phyloP scores from a whole-genome alignment of 768 basidiomycete genomes.

The Filobasidium wieringae region DNA sequence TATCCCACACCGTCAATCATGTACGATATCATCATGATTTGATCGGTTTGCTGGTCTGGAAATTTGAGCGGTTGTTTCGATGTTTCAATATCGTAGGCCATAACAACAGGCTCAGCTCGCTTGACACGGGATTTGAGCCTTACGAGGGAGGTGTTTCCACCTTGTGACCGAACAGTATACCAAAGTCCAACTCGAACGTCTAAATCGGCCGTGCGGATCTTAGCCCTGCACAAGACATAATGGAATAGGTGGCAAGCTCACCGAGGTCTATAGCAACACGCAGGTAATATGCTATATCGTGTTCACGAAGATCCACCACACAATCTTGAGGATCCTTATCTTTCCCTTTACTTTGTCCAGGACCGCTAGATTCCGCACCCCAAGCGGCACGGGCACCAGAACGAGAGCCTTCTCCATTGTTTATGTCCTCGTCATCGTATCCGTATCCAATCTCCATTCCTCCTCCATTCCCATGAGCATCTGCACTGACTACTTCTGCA shows the following conservation, averaged over 20 bases:
- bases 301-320: conserved; percentile 89
- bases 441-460: conserved; percentile 41
- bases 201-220: conserved; percentile 11
- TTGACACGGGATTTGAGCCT: conserved; percentile 75
- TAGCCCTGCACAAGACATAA: background rate
- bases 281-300: conserved; percentile 91
- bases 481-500: conserved; percentile 75
- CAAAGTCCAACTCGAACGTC: conserved; percentile 96
- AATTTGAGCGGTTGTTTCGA: conserved; percentile 99
- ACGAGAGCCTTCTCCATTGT: background rate
- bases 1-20: conserved; percentile 93
- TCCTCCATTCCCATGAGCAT: conserved; percentile 41
- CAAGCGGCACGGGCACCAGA: conserved; percentile 42
- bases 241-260: conserved; percentile 14
- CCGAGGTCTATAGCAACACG: conserved; percentile 97
- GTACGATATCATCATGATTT: conserved; percentile 99
- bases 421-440: conserved; percentile 41
- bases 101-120: conserved; percentile 95
- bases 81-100: conserved; percentile 98
- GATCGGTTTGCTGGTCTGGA: conserved; percentile 87
- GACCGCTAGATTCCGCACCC: conserved; percentile 36
- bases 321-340: conserved; percentile 64
- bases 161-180: conserved; percentile 77
- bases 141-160: conserved; percentile 62
- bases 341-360: conserved; percentile 45